phyloP scores from a whole-genome alignment of 331 rosid genomes.

The Telfairia occidentalis region DNA sequence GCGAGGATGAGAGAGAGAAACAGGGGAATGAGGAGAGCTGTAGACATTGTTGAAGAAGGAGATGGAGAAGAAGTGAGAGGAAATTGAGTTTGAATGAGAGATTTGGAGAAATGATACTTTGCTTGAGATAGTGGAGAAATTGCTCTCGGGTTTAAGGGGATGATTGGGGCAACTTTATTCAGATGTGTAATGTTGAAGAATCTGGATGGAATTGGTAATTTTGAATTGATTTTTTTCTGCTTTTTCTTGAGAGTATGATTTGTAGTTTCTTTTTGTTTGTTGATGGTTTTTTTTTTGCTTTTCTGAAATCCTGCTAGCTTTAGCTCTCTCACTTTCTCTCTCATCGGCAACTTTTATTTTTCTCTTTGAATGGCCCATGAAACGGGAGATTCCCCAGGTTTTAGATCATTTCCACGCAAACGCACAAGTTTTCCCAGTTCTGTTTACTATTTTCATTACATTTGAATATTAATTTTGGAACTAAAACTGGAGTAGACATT shows the following conservation, averaged over 20 bases:
- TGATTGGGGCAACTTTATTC: slow-evolving; percentile 36
- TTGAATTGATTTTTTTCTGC: neutral
- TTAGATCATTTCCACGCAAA: neutral
- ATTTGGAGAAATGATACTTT: slow-evolving; percentile 28
- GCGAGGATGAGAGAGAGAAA: slow-evolving; percentile 5
- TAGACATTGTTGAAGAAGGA: neutral
- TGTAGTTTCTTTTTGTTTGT: neutral
- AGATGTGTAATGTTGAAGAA: slow-evolving; percentile 29
- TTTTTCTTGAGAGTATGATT: neutral
- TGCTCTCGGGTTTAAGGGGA: slow-evolving; percentile 5
- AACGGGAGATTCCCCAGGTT: neutral
- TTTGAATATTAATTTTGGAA: too few relatives aligned
- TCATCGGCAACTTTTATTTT: neutral
- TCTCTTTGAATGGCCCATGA: neutral
- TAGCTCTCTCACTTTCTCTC: neutral
- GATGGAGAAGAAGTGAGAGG: neutral
- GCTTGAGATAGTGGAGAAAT: slow-evolving; percentile 24
- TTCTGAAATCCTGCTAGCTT: neutral
- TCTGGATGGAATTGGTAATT: slow-evolving; percentile 32
- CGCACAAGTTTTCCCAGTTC: neutral
- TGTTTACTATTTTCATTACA: too few relatives aligned
- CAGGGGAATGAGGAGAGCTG: neutral
- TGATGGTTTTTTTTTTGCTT: neutral
- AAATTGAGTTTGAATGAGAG: slow-evolving; percentile 2
- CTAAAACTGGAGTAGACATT: too few relatives aligned